Base-by-base conservation (phyloP, 2,329 filamentous ascomycete genomes). In the Cercospora citrullina region DNA sequence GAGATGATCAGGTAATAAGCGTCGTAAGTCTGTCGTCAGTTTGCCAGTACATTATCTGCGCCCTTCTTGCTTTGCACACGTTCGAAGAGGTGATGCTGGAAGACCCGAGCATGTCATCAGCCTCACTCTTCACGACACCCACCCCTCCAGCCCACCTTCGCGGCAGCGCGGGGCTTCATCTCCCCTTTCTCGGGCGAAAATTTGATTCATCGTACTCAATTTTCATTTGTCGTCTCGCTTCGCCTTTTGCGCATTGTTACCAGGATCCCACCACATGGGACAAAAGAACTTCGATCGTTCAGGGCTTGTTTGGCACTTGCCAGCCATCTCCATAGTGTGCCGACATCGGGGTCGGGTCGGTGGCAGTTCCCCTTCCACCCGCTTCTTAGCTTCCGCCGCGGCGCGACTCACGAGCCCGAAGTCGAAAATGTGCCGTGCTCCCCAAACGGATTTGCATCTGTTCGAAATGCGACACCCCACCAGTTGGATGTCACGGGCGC, bases 351-450 rank as follows among this genome's bases (percentile, higher is more conserved):
- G n/a, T n/a, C n/a, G n/a, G n/a, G n/a, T n/a, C n/a, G 31, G 39
- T 14, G 18, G 18, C 23, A 55, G 8, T 55, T 48, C 51, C 59
- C 60, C 59, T 63, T 60, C 65, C 65, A 66, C 65, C 58, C 65
- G 65, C 60, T 63, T 48, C 45, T 26, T 66, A 66, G 64, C 64
- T 48, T 18, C 14, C 30, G 9, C 48, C 42, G 36, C 55, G 23
- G 26, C 59, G 45, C 63, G 63, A 65, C 33, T 65, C 55, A 61
- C 21, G 57, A 4, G 45, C 45, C 57, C 36, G 31, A 67, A 45
- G 48, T 59, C 65, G 53, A 31, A 63, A 63, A 67, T 63, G 60
- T 63, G 65, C 65, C 51, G 65, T 33, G 53, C 26, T 58, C 28
- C 26, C 53, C 30, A 9, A 53, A 30, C 9, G 53, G 21, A n/a